Percentiles rank a stretch among this genome's conserved stretches.
Evolutionary conservation across 306 rosid genomes (phyloP).

Genomic region (Trifolium fragiferum): DNA sequence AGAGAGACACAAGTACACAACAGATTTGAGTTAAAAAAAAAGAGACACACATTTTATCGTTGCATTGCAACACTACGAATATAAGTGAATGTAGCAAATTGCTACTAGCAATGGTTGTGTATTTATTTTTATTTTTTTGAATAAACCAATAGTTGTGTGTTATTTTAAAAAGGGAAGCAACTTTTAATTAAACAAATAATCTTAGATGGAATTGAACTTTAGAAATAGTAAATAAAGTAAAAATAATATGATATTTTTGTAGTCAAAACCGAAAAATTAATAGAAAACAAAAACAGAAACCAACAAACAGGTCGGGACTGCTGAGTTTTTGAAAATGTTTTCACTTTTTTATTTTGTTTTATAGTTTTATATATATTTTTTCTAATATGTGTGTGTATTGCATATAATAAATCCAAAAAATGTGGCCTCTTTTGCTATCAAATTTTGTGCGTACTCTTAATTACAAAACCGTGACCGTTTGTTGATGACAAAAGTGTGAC

Average conservation of each 20-base stretch:
- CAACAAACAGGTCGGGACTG: too few relatives aligned
- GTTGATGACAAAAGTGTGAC: background rate
- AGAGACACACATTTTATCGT: background rate
- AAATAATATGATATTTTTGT: background rate
- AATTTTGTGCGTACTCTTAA: background rate
- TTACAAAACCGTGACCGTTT: background rate
- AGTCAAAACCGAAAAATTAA: too few relatives aligned
- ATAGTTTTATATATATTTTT: background rate
- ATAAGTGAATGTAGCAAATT: background rate
- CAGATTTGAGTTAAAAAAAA: too few relatives aligned
- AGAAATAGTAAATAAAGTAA: background rate
- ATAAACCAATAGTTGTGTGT: background rate
- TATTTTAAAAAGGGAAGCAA: background rate
- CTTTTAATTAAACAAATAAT: background rate
- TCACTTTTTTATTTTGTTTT: background rate
- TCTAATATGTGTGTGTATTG: background rate
- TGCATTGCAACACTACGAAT: background rate
- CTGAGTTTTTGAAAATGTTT: too few relatives aligned
- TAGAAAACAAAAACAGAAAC: too few relatives aligned
- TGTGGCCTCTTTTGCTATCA: background rate
- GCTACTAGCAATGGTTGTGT: background rate
- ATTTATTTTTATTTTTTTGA: too few relatives aligned
- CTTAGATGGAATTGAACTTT: background rate
- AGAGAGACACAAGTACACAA: too few relatives aligned
- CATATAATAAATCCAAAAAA: background rate